Base-by-base conservation (phyloP, 2,329 filamentous ascomycete genomes). In the Clonostachys byssicola region DNA sequence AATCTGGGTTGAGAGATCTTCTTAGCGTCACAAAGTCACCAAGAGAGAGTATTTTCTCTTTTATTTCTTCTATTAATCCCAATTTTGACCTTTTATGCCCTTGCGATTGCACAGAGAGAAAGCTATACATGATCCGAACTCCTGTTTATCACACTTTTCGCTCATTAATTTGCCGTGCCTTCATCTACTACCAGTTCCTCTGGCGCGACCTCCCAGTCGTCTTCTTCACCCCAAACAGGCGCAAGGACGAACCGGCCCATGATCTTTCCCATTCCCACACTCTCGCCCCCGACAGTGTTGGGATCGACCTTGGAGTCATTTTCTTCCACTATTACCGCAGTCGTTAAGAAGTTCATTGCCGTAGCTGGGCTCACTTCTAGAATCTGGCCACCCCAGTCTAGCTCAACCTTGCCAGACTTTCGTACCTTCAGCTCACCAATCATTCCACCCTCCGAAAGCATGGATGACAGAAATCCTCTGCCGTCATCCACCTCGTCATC, bases 241-340 rank as follows among this genome's bases (percentile, higher is more conserved):
- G 77, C 78, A 16, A 82, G 65, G 16, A 81, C 73, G 60, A 85
- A 85, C 51, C 79, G 78, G 44, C 80, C 80, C 70, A 80, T 77
- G 49, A 86, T 74, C 56, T 78, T 75, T 43, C 82, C 82, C 78
- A 86, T 83, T 42, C 79, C 79, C 48, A 78, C 75, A 33, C 78
- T 77, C 43, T 71, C 70, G 16, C 80, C 81, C 17, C 71, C 63
- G 30, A 67, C 46, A n/a, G 66, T 62, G 7, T 63, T 68, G 9
- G 62, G 52, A 44, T 65, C 66, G 5, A 72, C 62, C 59, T 79
- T 78, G 57, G 75, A 71, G 47, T 81, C 77, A 38, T 72, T 72
- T 54, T 80, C 72, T 57, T 84, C 80, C 8, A 83, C 68, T 46
- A 86, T 72, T 44, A 83, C 75, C 3, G 79, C 79, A 38, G 77